Evolutionary conservation across 1,139 yeast species (phyloP).

Genomic region (Pichia sp.): DNA sequence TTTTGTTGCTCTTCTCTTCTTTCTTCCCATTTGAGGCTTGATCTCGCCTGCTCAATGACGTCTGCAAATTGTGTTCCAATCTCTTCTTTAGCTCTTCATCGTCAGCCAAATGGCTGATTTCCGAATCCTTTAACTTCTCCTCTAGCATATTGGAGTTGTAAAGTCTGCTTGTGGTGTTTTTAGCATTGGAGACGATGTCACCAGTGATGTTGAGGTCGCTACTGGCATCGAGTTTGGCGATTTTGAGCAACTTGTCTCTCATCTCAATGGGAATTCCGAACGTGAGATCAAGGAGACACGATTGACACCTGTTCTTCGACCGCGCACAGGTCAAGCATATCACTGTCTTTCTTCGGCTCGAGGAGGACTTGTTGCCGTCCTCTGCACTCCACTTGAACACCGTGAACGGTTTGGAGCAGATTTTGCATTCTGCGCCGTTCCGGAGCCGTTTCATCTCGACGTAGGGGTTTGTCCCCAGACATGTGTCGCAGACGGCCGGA

Average conservation of each 20-base stretch:
- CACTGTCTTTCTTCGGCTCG: slow-evolving; percentile 45
- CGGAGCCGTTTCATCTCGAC: slow-evolving; percentile 68
- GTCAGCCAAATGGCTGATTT: slow-evolving; percentile 26
- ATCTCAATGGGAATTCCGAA: slow-evolving; percentile 75
- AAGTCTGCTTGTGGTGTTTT: slow-evolving; percentile 47
- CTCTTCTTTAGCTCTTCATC: slow-evolving; percentile 31
- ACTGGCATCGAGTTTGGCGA: slow-evolving; percentile 55
- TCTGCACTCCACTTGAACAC: slow-evolving; percentile 64
- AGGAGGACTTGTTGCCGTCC: slow-evolving; percentile 29
- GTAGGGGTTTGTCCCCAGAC: slow-evolving; percentile 65
- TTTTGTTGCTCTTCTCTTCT: neutral
- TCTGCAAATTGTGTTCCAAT: slow-evolving; percentile 23
- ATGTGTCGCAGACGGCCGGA: slow-evolving; percentile 66
- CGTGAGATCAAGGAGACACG: slow-evolving; percentile 77
- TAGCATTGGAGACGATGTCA: slow-evolving; percentile 34
- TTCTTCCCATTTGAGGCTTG: neutral
- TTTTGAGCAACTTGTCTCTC: slow-evolving; percentile 74
- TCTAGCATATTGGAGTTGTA: slow-evolving; percentile 51
- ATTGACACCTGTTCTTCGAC: slow-evolving; percentile 79
- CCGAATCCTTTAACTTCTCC: slow-evolving; percentile 29
- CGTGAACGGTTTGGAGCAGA: slow-evolving; percentile 82
- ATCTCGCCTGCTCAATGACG: slow-evolving; percentile 9
- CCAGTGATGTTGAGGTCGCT: slow-evolving; percentile 31
- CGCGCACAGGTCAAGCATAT: slow-evolving; percentile 78
- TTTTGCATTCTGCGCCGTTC: slow-evolving; percentile 72